Evolutionary conservation across 768 basidiomycete genomes (phyloP).

Genomic region (Cyclocybe aegerita): DNA sequence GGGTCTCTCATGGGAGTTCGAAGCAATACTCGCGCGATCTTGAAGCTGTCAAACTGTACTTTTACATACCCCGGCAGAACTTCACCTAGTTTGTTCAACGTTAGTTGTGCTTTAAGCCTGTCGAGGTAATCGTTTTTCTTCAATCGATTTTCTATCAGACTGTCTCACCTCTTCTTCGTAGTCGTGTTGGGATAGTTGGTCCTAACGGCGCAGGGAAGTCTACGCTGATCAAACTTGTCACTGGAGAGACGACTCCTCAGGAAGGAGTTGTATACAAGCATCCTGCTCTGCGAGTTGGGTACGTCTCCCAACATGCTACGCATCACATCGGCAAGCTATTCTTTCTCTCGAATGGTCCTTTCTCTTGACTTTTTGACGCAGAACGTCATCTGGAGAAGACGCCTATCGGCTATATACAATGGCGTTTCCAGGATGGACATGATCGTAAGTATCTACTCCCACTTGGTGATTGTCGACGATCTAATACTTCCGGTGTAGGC

Average conservation of each 20-base stretch:
- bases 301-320: conserved; percentile 97
- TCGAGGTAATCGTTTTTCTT: conserved; percentile 60
- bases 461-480: conserved; percentile 5
- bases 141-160: conserved; percentile 13
- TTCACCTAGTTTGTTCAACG: conserved; percentile 79
- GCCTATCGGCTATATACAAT: conserved; percentile 95
- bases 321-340: conserved; percentile 77
- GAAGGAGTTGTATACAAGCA: conserved; percentile 93
- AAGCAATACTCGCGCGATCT: conserved; percentile 92
- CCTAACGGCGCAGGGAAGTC: conserved; percentile 97
- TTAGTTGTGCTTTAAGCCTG: conserved; percentile 90
- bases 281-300: conserved; percentile 89
- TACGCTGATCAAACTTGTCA: conserved; percentile 91
- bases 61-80: conserved; percentile 90
- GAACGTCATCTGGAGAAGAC: conserved; percentile 96
- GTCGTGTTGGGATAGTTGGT: conserved; percentile 89
- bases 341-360: not conserved
- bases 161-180: conserved; percentile 30
- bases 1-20: conserved; percentile 97
- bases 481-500: conserved; percentile 37
- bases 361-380: conserved; percentile 22
- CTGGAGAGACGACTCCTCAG: conserved; percentile 91
- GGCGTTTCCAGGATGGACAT: conserved; percentile 98
- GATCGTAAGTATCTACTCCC: conserved; percentile 62
- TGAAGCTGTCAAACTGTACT: conserved; percentile 89